Evolutionary conservation across 202 grass and related monocot genomes (phyloP).

Genomic region (Brachypodium distachyon): DNA sequence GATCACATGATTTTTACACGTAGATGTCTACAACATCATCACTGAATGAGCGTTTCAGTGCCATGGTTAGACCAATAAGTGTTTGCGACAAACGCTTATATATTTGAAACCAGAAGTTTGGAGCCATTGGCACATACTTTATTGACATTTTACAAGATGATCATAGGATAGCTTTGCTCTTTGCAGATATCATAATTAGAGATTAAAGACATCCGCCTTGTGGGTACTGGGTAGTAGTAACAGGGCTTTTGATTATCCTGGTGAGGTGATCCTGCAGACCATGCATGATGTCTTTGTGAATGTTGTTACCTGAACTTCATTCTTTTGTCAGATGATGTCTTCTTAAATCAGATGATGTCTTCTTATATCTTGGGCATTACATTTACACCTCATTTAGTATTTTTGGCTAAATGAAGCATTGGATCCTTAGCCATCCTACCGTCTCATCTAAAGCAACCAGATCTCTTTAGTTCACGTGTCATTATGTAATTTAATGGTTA

Average conservation of each 20-base stretch:
- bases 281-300: background rate
- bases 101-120: background rate
- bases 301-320: background rate
- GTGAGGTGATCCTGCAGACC: background rate
- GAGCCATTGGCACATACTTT: background rate
- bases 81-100: background rate
- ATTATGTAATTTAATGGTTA: background rate
- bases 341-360: background rate
- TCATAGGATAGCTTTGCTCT: slow-evolving; percentile 12
- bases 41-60: slow-evolving; percentile 1
- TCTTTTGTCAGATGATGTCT: background rate
- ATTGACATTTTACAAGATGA: background rate
- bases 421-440: background rate
- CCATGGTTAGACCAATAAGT: background rate
- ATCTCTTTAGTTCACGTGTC: background rate
- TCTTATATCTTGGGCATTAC: background rate
- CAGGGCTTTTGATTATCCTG: slow-evolving; percentile 2
- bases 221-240: background rate
- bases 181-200: background rate
- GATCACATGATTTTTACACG: slow-evolving; percentile 27
- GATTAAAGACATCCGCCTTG: background rate
- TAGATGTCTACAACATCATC: slow-evolving; percentile 31
- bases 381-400: background rate
- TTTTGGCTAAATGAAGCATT: background rate
- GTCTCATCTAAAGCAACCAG: background rate